phyloP scores from a whole-genome alignment of 495 filamentous ascomycete genomes.

The Terfezia claveryi region DNA sequence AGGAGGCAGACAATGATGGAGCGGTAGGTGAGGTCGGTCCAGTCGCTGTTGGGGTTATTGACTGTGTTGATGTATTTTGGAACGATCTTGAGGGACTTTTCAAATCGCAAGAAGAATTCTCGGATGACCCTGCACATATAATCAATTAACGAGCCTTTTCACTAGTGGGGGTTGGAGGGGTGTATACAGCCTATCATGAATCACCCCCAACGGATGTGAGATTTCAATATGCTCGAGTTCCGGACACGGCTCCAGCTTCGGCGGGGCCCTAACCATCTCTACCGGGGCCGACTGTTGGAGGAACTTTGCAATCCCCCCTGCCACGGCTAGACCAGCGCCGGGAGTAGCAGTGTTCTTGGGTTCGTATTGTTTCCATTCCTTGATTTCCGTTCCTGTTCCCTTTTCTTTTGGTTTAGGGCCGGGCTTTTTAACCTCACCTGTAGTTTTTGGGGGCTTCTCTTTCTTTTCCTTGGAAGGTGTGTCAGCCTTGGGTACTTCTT shows the following conservation, averaged over 20 bases:
- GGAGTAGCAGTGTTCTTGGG: neutral
- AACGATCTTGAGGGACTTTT: conserved; percentile 8
- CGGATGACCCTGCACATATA: conserved; percentile 7
- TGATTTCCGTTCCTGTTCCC: neutral
- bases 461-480: neutral
- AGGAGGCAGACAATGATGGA: conserved; percentile 13
- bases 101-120: conserved; percentile 16
- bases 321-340: no score
- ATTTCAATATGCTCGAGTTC: conserved; percentile 16
- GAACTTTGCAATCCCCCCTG: neutral
- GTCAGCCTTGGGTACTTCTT: neutral
- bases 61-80: conserved; percentile 14
- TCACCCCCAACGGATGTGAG: conserved; percentile 8
- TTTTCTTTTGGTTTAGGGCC: neutral
- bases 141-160: no score
- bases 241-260: conserved; percentile 10
- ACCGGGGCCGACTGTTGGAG: neutral
- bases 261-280: neutral
- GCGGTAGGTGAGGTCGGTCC: conserved; percentile 14
- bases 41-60: conserved; percentile 16
- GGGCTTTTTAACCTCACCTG: neutral
- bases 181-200: conserved; percentile 10
- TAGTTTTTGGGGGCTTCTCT: neutral
- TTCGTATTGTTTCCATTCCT: neutral
- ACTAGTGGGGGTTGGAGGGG: neutral